Evolutionary conservation across 805 yeast species (phyloP), one percentile per base, ranked within the genome.

Genomic region (Kazachstania viticola): DNA sequence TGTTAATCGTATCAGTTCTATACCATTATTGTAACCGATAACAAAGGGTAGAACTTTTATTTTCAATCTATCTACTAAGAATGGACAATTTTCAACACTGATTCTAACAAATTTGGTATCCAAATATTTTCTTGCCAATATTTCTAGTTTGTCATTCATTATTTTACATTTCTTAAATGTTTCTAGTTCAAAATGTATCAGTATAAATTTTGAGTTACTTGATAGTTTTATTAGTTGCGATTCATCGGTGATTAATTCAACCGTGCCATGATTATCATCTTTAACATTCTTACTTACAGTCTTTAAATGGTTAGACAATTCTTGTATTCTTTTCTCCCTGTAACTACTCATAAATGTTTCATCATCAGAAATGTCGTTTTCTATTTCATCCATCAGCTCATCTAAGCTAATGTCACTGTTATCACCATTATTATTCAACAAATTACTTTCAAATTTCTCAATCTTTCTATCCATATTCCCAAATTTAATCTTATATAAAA

Each of bases 41-140:
- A 82, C 74, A 41, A 75, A 76, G 0, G 95, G 95, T 4, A 83
- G 60, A 9, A 78, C 74, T 48, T 77, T 71, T 30, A 84, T 64
- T 3, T 62, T 59, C 25, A 84, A 62, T 46, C 72, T 74, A 2
- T 72, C 57, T 4, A 74, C 83, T 28, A 84, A 58, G 46, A 83
- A 83, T 3, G 93, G 85, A 1, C 87, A 79, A 24, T 67, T 58
- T 22, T 62, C 68, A 0, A 81, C 94, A 33, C 67, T 61, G 4
- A 79, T 66, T 28, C 68, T 62, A 14, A 67, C 52, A 36, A 79
- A 71, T 35, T 61, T 63, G 1, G 80, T 61, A 2, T 61, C 58
- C 29, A 77, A 46, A 54, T 82, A 81, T 39, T 67, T 71, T 35
- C 64, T 64, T 1, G 88, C 73, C 6, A 82, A 45, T 30, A 30